Base-by-base conservation (phyloP, 1,139 yeast species). In the Trichomonascaceae sp. region DNA sequence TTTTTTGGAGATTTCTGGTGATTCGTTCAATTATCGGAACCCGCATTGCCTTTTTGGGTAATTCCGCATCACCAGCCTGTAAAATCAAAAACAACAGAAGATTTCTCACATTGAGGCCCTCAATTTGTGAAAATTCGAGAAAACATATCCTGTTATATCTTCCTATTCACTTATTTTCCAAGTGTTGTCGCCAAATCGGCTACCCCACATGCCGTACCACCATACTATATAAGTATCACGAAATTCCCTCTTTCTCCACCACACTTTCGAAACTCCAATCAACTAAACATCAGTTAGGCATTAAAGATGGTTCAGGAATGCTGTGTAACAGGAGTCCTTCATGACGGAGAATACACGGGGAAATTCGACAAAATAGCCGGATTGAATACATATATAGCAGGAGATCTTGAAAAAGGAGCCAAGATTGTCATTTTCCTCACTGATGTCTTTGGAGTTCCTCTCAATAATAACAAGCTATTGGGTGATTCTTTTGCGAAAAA, bases 401-500 rank as follows among this genome's bases (percentile, higher is more conserved):
- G 93, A 41, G 72, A 72, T 57, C 69, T 70, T 58, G 74, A 77
- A 22, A 69, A 70, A 57, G 74, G 77, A 18, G 51, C 53, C 43
- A 77, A 74, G 61, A 70, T 84, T 19, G 66, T 88, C 44, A 82
- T 87, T 30, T 76, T 87, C 49, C 61, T 83, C 47, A 78, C 95
- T 50, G 96, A 90, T 66, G 73, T 89, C 53, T 80, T 68, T 60
- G 96, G 96, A 49, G 71, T 78, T 66, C 70, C 73, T 49, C 76
- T 76, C 64, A 73, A 72, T 66, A 89, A 89, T 69, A 72, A 72
- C 32, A 71, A 74, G 63, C 72, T 84, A 58, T 65, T 86, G 58
- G 96, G 96, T 27, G 96, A 89, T 67, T 75, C 78, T 53, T 76
- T 85, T 56, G 85, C 93, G 49, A 70, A 70, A 50, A 84, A 84